Percentiles rank a stretch among this genome's conserved stretches.
Evolutionary conservation across 805 yeast species (phyloP).

Genomic region (Barnettozyma salicaria): DNA sequence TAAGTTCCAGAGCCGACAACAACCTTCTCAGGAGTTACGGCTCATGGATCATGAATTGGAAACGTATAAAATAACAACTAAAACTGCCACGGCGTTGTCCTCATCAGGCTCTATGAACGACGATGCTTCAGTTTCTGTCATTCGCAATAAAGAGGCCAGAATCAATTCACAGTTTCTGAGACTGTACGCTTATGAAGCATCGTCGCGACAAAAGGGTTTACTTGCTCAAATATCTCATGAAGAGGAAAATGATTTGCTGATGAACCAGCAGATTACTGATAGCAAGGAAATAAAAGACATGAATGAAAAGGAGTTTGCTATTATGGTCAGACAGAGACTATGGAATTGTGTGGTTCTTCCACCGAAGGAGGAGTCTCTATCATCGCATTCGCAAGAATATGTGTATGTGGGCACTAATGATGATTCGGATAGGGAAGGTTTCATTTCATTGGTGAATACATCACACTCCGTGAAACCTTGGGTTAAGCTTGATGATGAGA

Average conservation of each 20-base stretch:
- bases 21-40: neutral
- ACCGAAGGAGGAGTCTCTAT: conserved; percentile 41
- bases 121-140: conserved; percentile 7
- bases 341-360: conserved; percentile 49
- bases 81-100: conserved; percentile 4
- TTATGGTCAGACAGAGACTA: conserved; percentile 41
- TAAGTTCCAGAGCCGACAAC: neutral
- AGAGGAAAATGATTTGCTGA: conserved; percentile 24
- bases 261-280: neutral
- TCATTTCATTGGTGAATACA: conserved; percentile 20
- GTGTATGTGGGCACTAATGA: conserved; percentile 15
- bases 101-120: conserved; percentile 4
- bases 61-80: conserved; percentile 24
- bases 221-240: conserved; percentile 31
- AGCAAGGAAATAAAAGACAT: conserved; percentile 8
- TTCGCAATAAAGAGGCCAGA: conserved; percentile 39
- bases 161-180: conserved; percentile 44
- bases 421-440: too few relatives aligned
- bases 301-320: conserved; percentile 33
- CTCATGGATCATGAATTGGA: conserved; percentile 20
- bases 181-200: conserved; percentile 44
- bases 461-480: conserved; percentile 25
- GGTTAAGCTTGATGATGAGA: conserved; percentile 22
- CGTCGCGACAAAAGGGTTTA: conserved; percentile 32
- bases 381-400: conserved; percentile 27